phyloP scores from a whole-genome alignment of 2,329 filamentous ascomycete species.

The Exophiala sp. region DNA sequence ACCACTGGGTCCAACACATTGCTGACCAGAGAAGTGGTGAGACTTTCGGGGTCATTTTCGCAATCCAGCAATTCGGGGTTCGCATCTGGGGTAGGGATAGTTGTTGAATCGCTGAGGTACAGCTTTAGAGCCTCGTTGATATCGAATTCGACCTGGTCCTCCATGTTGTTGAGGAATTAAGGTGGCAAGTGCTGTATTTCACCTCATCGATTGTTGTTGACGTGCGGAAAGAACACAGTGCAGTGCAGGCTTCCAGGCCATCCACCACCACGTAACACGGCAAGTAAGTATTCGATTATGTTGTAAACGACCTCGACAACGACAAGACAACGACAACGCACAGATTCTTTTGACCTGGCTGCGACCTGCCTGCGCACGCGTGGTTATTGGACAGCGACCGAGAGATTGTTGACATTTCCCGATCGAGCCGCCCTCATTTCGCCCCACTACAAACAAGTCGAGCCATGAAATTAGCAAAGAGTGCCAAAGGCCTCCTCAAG shows the following conservation, averaged over 20 bases:
- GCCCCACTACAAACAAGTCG: conserved; percentile 9
- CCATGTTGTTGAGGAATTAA: conserved; percentile 44
- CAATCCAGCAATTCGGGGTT: conserved; percentile 77
- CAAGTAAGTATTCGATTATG: background rate
- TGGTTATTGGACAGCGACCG: background rate
- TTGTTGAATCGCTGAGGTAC: conserved; percentile 87
- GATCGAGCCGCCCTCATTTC: conserved; percentile 8
- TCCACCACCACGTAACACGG: background rate
- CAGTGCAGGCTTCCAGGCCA: background rate
- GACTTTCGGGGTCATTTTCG: conserved; percentile 81
- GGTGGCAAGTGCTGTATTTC: background rate
- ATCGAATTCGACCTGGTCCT: conserved; percentile 69
- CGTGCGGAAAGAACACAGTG: background rate
- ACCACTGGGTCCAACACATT: conserved; percentile 84
- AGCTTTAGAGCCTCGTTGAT: conserved; percentile 94
- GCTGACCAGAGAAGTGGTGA: conserved; percentile 74
- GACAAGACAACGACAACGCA: background rate
- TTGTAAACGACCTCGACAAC: background rate
- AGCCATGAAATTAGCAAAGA: conserved; percentile 20
- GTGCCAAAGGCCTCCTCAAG: conserved; percentile 18
- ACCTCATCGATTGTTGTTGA: background rate
- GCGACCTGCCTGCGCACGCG: conserved; percentile 1
- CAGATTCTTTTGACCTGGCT: background rate
- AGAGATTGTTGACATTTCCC: conserved; percentile 1
- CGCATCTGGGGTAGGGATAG: conserved; percentile 79